phyloP scores from a whole-genome alignment of 306 rosid genomes.

The Prunus mongolica region DNA sequence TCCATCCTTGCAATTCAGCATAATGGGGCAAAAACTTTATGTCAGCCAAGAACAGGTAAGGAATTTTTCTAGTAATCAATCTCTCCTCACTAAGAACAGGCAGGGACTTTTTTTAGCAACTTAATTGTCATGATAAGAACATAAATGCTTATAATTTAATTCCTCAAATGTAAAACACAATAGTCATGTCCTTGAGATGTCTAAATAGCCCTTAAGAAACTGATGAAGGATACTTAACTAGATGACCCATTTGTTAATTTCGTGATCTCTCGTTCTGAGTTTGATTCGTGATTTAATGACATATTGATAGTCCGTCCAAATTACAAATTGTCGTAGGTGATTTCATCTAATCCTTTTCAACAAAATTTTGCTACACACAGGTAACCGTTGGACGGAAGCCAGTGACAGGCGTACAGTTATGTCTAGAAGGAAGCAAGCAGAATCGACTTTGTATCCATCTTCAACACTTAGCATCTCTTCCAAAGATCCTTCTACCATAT shows the following conservation, averaged over 20 bases:
- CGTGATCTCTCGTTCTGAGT: not conserved
- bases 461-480: conserved; percentile 74
- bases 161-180: not conserved
- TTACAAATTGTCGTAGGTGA: not conserved
- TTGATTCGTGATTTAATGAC: not conserved
- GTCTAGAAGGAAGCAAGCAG: conserved; percentile 73
- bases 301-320: not conserved
- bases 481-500: conserved; percentile 66
- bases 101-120: conserved; percentile 10
- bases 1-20: conserved; percentile 91
- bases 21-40: conserved; percentile 91
- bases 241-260: not conserved
- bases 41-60: conserved; percentile 92
- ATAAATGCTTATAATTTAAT: not conserved
- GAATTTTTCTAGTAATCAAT: not conserved
- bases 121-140: not conserved
- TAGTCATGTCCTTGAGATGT: conserved; percentile 6
- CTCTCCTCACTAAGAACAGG: conserved; percentile 53
- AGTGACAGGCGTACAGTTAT: conserved; percentile 68
- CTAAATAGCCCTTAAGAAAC: not conserved
- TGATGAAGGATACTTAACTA: not conserved
- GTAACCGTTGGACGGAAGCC: conserved; percentile 83
- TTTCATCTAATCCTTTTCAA: not conserved
- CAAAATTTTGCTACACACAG: conserved; percentile 38
- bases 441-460: conserved; percentile 74